Conservation (phyloP, 805 yeast species). For the Torulaspora gathmanii region DNA sequence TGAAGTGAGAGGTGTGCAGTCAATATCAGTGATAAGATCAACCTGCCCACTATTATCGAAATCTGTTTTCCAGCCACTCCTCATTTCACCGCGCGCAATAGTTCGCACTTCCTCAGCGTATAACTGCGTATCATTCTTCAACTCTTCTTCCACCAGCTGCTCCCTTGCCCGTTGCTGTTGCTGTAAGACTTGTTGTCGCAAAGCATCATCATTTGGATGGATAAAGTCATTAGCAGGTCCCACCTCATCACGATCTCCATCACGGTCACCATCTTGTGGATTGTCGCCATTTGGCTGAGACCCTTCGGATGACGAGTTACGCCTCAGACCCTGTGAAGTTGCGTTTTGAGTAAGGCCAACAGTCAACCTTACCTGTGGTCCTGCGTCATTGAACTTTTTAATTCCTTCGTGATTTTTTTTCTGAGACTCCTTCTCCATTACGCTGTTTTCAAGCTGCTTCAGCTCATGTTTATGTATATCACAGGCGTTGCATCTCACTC, state of each 20-base stretch:
- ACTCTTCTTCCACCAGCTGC: slow-evolving; percentile 31
- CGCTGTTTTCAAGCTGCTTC: slow-evolving; percentile 28
- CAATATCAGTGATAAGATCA: slow-evolving; percentile 70
- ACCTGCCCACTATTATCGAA: slow-evolving; percentile 72
- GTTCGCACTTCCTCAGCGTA: slow-evolving; percentile 71
- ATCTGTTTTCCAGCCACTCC: slow-evolving; percentile 94
- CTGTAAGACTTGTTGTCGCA: slow-evolving; percentile 32
- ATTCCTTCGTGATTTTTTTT: slow-evolving; percentile 26
- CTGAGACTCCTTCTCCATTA: slow-evolving; percentile 31
- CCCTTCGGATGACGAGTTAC: slow-evolving; percentile 1
- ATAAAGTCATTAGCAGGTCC: slow-evolving; percentile 27
- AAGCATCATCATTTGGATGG: slow-evolving; percentile 37
- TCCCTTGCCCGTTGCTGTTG: slow-evolving; percentile 34
- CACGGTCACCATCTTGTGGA: slow-evolving; percentile 35
- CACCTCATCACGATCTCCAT: slow-evolving; percentile 35
- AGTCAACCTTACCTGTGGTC: slow-evolving; percentile 37
- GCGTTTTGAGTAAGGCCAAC: slow-evolving; percentile 34
- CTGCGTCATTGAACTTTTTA: slow-evolving; percentile 39
- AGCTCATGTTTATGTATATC: slow-evolving; percentile 50
- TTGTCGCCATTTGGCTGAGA: slow-evolving; percentile 15
- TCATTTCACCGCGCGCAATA: slow-evolving; percentile 73
- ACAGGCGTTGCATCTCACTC: slow-evolving; percentile 58
- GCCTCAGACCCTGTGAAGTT: slow-evolving; percentile 14
- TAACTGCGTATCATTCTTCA: slow-evolving; percentile 39
- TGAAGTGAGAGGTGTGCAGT: slow-evolving; percentile 55